Percentiles rank a stretch among this genome's conserved stretches.
These are phyloP conservation scores for Fusarium mangiferae DNA, from an alignment of 2,329 filamentous ascomycete species.

Conservation along the genomic window DNA sequence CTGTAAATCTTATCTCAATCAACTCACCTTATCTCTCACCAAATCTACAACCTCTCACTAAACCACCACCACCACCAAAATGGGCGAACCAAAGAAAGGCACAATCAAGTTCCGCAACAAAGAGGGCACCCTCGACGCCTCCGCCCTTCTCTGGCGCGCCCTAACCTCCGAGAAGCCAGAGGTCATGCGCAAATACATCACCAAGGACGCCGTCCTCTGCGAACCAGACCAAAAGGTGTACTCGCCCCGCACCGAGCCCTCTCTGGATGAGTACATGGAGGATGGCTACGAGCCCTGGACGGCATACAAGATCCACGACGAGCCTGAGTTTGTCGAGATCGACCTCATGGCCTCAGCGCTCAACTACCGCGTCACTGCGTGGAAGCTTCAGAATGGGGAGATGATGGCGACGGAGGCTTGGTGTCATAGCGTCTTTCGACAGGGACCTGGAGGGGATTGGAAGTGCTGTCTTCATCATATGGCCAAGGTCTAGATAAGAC, in stretches of 20 bases:
- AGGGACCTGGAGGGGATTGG: conserved; percentile 50
- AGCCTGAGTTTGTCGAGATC: conserved; percentile 52
- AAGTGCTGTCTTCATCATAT: conserved; percentile 50
- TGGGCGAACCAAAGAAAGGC: conserved; percentile 39
- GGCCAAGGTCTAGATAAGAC: conserved; percentile 35
- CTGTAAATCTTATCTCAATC: neutral
- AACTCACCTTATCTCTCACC: neutral
- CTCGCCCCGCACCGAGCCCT: conserved; percentile 47
- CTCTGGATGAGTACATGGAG: conserved; percentile 48
- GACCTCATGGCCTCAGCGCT: conserved; percentile 50
- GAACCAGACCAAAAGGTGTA: conserved; percentile 47
- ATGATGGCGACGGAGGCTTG: conserved; percentile 49
- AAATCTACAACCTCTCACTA: neutral
- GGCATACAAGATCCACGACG: conserved; percentile 50
- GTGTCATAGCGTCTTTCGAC: conserved; percentile 49
- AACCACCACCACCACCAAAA: conserved; percentile 1
- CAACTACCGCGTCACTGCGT: conserved; percentile 48
- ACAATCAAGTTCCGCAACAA: conserved; percentile 50
- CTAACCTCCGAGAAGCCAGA: conserved; percentile 49
- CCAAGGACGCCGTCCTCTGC: conserved; percentile 48
- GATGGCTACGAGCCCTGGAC: conserved; percentile 50
- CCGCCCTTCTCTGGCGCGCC: conserved; percentile 49
- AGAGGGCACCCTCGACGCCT: conserved; percentile 49
- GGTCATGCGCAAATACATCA: conserved; percentile 48
- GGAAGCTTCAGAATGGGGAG: conserved; percentile 45